These are phyloP conservation scores for Ophiostoma angusticollis DNA, from an alignment of 2,329 filamentous ascomycete species.

Conservation along the genomic window DNA sequence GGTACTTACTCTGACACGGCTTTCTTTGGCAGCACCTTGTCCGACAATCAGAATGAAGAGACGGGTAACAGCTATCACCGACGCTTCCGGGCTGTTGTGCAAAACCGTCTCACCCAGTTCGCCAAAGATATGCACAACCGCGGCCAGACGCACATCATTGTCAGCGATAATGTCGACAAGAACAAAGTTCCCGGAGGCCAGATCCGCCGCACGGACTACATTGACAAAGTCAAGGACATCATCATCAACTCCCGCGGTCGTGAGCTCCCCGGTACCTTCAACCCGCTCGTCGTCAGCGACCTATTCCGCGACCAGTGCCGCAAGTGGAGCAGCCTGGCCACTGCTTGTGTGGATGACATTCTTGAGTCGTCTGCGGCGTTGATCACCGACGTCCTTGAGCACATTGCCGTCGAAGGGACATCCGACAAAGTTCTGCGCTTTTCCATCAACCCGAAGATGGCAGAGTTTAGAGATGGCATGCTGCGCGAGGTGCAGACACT, in stretches of 20 bases:
- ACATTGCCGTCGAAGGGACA: conserved; percentile 15
- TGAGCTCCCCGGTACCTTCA: conserved; percentile 24
- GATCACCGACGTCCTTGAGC: conserved; percentile 13
- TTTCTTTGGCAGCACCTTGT: conserved; percentile 13
- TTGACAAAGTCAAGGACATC: conserved; percentile 16
- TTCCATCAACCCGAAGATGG: conserved; percentile 16
- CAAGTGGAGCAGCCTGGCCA: conserved; percentile 19
- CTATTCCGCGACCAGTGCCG: conserved; percentile 22
- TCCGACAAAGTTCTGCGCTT: conserved; percentile 9
- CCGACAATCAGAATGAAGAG: conserved; percentile 6
- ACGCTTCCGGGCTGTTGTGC: conserved; percentile 41
- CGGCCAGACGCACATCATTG: conserved; percentile 29
- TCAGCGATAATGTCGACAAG: conserved; percentile 9
- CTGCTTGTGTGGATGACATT: conserved; percentile 11
- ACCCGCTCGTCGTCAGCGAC: conserved; percentile 22
- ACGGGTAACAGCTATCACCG: conserved; percentile 23
- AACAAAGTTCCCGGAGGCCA: neutral
- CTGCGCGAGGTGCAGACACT: conserved; percentile 18
- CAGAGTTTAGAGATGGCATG: conserved; percentile 12
- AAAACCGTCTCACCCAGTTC: conserved; percentile 36
- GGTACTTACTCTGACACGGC: conserved; percentile 17
- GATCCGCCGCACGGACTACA: conserved; percentile 13
- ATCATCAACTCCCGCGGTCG: conserved; percentile 20
- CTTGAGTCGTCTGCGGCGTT: conserved; percentile 13
- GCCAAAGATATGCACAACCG: conserved; percentile 25